Percentiles rank a stretch among this genome's conserved stretches.
These are phyloP conservation scores for Nakazawaea peltata DNA, from an alignment of 805 yeast genomes.

Conservation along the genomic window DNA sequence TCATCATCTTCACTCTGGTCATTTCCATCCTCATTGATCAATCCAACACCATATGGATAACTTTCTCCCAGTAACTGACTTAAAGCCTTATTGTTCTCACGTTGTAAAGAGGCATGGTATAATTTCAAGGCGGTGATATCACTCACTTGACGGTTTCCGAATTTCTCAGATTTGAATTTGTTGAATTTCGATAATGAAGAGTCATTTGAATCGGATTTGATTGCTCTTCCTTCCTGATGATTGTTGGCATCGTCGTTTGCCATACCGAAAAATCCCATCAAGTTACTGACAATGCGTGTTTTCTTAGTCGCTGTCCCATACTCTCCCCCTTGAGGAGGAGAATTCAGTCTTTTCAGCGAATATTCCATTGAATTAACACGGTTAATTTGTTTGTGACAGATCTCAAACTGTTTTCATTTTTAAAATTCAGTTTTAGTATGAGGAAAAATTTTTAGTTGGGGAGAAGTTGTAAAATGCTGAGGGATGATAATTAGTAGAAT, in stretches of 20 bases:
- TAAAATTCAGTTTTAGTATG: no score
- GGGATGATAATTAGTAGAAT: no score
- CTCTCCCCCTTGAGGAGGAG: no score
- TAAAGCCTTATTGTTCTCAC: constrained; percentile 3
- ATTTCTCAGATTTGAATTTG: constrained; percentile 4
- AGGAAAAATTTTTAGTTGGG: no score
- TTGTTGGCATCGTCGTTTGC: constrained; percentile 1
- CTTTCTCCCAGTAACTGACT: constrained; percentile 6
- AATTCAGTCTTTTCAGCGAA: no score
- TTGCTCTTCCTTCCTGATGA: no score
- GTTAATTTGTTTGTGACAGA: no score
- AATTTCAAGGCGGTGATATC: constrained; percentile 8
- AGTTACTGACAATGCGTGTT: background rate
- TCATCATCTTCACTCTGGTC: constrained; percentile 1
- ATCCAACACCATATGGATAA: no score
- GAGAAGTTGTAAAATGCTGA: no score
- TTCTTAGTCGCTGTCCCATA: background rate
- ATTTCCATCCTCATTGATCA: background rate
- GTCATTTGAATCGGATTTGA: no score
- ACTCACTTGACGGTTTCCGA: constrained; percentile 7
- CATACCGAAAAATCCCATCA: constrained; percentile 1
- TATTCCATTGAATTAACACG: no score
- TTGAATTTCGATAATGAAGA: constrained; percentile 7
- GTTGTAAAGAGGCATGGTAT: constrained; percentile 6
- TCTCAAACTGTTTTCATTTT: no score